Base-by-base conservation (phyloP, 441 rosid species). In the Gossypium trilobum region DNA sequence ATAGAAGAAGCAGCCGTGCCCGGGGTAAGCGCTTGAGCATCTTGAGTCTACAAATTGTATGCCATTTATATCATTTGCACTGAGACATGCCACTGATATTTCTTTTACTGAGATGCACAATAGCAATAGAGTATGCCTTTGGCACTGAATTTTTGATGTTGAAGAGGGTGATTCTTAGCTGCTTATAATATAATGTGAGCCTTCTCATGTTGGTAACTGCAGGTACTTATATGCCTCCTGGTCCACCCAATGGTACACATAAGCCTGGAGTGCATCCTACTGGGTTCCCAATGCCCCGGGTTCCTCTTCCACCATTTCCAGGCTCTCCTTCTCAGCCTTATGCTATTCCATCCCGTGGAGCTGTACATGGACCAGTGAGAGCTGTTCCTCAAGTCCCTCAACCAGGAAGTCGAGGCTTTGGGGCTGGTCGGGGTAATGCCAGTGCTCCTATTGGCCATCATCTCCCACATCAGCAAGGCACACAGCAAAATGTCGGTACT, bases 311-410 rank as follows among this genome's bases (percentile, higher is more conserved):
- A 70, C 89, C 87, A 9, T 92, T 88, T 79, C 96, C 87, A 46
- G 96, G 96, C 52, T 93, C 85, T 71, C 88, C 91, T 68, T 85
- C 90, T 74, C 98, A 91, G 87, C 99, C 98, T 33, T 95, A 95
- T 60, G 88, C 97, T 69, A 95, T 95, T 79, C 99, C 99, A 14
- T 80, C 92, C 65, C 97, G 94, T 74, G 98, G 91, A 33, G 88
- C 88, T 77, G 89, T 86, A 59, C 93, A 84, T 81, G 93, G 99
- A 77, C 97, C 99, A 17, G 95, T 91, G 74, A 97, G 98, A 66
- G 87, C 93, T 77, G 95, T 89, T 77, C 91, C 96, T 77, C 96
- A 91, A 74, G 96, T 82, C 68, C 92, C 97, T 81, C 89, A 86
- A 59, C 96, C 97, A 33, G 97, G 97, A 80, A 84, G 84, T 79